phyloP scores from a whole-genome alignment of 2,329 filamentous ascomycete genomes.

The Cladorrhinum sp. region DNA sequence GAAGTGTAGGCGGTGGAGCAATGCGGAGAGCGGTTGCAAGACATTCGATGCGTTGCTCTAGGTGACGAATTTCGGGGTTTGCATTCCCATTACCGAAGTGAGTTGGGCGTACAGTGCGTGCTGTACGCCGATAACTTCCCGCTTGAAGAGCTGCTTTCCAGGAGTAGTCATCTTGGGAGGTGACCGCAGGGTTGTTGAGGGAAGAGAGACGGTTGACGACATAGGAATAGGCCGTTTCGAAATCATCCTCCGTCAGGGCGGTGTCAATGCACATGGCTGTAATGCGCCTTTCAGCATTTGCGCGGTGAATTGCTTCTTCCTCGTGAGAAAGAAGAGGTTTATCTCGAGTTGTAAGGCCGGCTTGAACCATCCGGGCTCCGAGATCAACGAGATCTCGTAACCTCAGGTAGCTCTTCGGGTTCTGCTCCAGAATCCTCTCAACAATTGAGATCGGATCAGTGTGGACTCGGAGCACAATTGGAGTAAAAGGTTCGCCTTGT shows the following conservation, averaged over 20 bases:
- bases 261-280: slow-evolving; percentile 79
- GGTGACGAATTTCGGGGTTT: slow-evolving; percentile 63
- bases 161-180: slow-evolving; percentile 59
- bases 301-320: slow-evolving; percentile 31
- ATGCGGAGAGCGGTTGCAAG: slow-evolving; percentile 72
- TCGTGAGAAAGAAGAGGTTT: slow-evolving; percentile 29
- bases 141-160: slow-evolving; percentile 77
- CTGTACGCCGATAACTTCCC: slow-evolving; percentile 66
- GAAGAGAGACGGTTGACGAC: slow-evolving; percentile 64
- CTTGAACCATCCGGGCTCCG: slow-evolving; percentile 62
- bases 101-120: slow-evolving; percentile 52
- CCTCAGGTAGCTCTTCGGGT: slow-evolving; percentile 68
- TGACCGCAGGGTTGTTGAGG: slow-evolving; percentile 11
- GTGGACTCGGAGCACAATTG: slow-evolving; percentile 74
- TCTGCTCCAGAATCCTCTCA: slow-evolving; percentile 71
- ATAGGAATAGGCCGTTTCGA: slow-evolving; percentile 84
- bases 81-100: slow-evolving; percentile 59
- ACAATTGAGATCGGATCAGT: slow-evolving; percentile 72
- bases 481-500: slow-evolving; percentile 75
- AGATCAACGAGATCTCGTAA: slow-evolving; percentile 71
- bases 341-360: slow-evolving; percentile 45
- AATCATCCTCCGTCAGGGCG: slow-evolving; percentile 72
- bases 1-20: slow-evolving; percentile 65
- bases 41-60: slow-evolving; percentile 80
- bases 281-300: slow-evolving; percentile 60